A percentile compares a stretch with the other conserved stretches of the same genome.
Evolutionary conservation across 169 alveolate genomes (phyloP).

Genomic region (Babesia sp.): DNA sequence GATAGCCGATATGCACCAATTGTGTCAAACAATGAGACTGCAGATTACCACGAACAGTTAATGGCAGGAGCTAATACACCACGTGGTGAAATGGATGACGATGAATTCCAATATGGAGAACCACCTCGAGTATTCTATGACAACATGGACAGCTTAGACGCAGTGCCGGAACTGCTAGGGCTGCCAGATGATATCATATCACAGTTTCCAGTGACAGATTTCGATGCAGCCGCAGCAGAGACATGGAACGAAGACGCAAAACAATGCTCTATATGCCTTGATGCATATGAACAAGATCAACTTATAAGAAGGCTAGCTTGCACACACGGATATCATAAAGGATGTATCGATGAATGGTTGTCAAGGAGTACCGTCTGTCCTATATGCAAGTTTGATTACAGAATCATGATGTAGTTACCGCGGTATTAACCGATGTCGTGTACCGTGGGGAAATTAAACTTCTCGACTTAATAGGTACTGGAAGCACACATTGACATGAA

Average conservation of each 20-base stretch:
- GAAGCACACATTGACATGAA: neutral
- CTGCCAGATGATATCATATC: slow-evolving; percentile 44
- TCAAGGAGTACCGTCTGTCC: slow-evolving; percentile 68
- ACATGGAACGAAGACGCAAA: slow-evolving; percentile 26
- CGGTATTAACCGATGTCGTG: slow-evolving; percentile 11
- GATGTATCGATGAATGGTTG: slow-evolving; percentile 67
- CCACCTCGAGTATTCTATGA: slow-evolving; percentile 9
- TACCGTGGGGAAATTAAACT: neutral
- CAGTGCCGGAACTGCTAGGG: slow-evolving; percentile 1
- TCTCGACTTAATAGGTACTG: neutral
- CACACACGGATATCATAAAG: slow-evolving; percentile 63
- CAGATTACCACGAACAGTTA: neutral
- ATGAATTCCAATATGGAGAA: slow-evolving; percentile 4
- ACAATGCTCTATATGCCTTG: slow-evolving; percentile 53
- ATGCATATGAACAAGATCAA: slow-evolving; percentile 43
- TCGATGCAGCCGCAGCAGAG: slow-evolving; percentile 20
- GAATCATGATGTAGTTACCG: slow-evolving; percentile 21
- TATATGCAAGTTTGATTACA: slow-evolving; percentile 61
- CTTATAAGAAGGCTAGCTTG: slow-evolving; percentile 59
- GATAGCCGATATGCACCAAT: neutral
- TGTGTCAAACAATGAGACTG: neutral
- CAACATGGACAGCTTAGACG: neutral
- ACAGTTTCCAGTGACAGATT: slow-evolving; percentile 43
- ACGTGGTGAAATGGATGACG: neutral
- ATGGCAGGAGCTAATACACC: slow-evolving; percentile 4